Conservation (phyloP, 805 yeast species). For the Tetrapisispora pingtungensis region DNA sequence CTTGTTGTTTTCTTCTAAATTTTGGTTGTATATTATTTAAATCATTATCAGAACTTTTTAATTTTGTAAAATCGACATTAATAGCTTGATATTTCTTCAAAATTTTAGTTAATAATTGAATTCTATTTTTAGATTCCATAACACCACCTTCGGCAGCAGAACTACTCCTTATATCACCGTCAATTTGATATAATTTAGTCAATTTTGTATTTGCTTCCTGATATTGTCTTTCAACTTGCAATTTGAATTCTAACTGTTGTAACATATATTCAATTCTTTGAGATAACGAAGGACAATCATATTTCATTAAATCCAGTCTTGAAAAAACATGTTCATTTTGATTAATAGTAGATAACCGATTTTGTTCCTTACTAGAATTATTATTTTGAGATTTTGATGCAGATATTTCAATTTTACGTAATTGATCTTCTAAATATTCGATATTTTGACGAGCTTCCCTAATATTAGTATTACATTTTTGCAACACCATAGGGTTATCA, state of each 20-base stretch:
- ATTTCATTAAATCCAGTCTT: conserved; percentile 72
- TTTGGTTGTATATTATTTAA: conserved; percentile 57
- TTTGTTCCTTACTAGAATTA: conserved; percentile 11
- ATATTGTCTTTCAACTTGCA: conserved; percentile 90
- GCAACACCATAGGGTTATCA: conserved; percentile 70
- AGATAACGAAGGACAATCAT: conserved; percentile 90
- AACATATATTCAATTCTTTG: conserved; percentile 93
- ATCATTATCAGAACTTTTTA: conserved; percentile 49
- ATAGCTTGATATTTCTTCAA: conserved; percentile 82
- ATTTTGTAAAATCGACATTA: conserved; percentile 58
- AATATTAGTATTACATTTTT: conserved; percentile 81
- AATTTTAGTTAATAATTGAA: conserved; percentile 72
- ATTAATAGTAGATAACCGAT: conserved; percentile 32
- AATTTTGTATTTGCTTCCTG: conserved; percentile 87
- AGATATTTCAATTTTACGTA: conserved; percentile 42
- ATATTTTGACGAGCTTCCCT: conserved; percentile 87
- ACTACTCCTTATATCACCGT: conserved; percentile 79
- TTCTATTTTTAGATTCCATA: conserved; percentile 73
- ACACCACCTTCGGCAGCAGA: conserved; percentile 86
- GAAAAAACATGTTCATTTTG: conserved; percentile 38
- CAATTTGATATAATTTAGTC: conserved; percentile 73
- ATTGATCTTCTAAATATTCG: conserved; percentile 72
- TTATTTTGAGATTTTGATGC: conserved; percentile 1
- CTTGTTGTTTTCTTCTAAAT: conserved; percentile 70
- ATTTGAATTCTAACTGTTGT: conserved; percentile 86